Evolutionary conservation across 352 stramenopile genomes (phyloP), one percentile per base, ranked within the genome.

Genomic region (Phytopythium litorale): DNA sequence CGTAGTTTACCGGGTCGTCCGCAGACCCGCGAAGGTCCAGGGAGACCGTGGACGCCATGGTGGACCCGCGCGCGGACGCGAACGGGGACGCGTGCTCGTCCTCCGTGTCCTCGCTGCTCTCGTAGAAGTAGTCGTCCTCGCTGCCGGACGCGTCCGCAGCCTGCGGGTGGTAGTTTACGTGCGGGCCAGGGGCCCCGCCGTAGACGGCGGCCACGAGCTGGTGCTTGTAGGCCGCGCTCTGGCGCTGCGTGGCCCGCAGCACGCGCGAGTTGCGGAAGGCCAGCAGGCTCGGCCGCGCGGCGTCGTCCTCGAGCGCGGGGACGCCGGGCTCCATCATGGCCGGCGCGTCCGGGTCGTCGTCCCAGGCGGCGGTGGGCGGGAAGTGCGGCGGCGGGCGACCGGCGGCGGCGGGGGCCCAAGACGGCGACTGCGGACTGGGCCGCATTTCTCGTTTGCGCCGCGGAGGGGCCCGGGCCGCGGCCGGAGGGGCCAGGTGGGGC

Each of bases 221-320:
- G 53, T 71, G 61, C 62, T 79, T 79, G 64, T 77, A 75, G 33
- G 73, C 56, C 16, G 66, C 60, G 49, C 69, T 76, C 49, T 83
- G 77, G 15, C 79, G 77, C 38, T 79, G 62, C 46, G 79, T 81
- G 30, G 78, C 65, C 33, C 75, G 75, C 62, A 77, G 56, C 58
- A 83, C 75, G 16, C 78, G 78, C 46, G 78, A 78, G 3, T 70
- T 67, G 8, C 74, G 67, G 59, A 85, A 88, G 23, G 76, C 67
- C 56, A 85, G 62, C 15, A 87, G 72, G 59, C 71, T 82, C 4
- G 78, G 73, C 5, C 78, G 73, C 12, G 61, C 43, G 46, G 73
- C 35, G 6, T 64, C 18, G 30, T 70, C 60, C 8, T 77, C 72
- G 49, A 55, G 23, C 28, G 40, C 23, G 37, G 43, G 38, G 16